Conservation (phyloP, 306 rosid genomes). For the Vigna mungo region DNA sequence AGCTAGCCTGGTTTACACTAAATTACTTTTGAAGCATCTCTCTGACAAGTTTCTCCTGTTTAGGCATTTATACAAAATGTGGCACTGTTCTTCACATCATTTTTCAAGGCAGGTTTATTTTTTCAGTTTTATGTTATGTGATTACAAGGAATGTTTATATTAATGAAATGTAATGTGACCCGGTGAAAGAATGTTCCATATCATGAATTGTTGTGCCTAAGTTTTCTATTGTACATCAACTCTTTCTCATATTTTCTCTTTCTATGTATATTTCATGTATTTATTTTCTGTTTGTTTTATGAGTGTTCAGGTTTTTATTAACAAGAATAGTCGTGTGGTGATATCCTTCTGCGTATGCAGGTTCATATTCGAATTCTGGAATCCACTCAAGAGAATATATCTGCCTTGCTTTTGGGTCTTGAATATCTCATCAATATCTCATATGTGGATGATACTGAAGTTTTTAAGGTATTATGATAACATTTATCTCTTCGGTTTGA, state of each 20-base stretch:
- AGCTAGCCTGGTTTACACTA: slow-evolving; percentile 2
- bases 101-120: slow-evolving; percentile 67
- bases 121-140: background rate
- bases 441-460: slow-evolving; percentile 90
- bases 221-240: background rate
- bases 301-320: slow-evolving; percentile 1
- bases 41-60: slow-evolving; percentile 24
- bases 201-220: slow-evolving; percentile 7
- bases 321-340: background rate
- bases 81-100: slow-evolving; percentile 86
- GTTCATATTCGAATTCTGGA: slow-evolving; percentile 80
- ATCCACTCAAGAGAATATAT: slow-evolving; percentile 66
- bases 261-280: background rate
- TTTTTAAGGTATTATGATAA: slow-evolving; percentile 68
- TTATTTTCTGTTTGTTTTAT: background rate
- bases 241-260: background rate
- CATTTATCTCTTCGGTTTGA: background rate
- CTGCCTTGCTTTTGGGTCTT: slow-evolving; percentile 78
- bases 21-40: slow-evolving; percentile 1
- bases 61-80: slow-evolving; percentile 90
- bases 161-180: slow-evolving; percentile 9
- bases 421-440: slow-evolving; percentile 90
- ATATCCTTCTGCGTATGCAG: slow-evolving; percentile 47
- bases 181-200: background rate
- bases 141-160: background rate